Evolutionary conservation across 331 rosid species (phyloP).

Genomic region (Dryas integrifolia): DNA sequence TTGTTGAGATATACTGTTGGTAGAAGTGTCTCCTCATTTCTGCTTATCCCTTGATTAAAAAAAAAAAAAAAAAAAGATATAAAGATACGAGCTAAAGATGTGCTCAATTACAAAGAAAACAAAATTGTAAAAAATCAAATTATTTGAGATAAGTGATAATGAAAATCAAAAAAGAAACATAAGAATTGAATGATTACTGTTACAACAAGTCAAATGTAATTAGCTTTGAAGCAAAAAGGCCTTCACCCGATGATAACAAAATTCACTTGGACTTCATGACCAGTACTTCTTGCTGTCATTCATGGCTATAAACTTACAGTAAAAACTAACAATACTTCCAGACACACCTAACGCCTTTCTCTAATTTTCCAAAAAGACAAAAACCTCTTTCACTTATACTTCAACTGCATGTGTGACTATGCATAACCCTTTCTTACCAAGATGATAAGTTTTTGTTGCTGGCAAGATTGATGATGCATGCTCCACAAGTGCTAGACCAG

Average conservation of each 20-base stretch:
- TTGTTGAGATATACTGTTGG: slow-evolving; percentile 84
- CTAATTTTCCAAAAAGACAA: no score
- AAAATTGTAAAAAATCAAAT: neutral
- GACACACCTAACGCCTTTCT: neutral
- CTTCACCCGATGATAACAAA: neutral
- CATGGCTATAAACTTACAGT: neutral
- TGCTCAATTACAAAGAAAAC: neutral
- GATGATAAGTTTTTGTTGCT: slow-evolving; percentile 77
- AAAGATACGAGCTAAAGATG: neutral
- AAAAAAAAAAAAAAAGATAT: slow-evolving; percentile 31
- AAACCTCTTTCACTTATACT: slow-evolving; percentile 11
- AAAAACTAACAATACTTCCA: neutral
- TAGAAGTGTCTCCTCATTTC: slow-evolving; percentile 89
- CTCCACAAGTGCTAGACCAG: slow-evolving; percentile 90
- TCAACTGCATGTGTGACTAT: neutral
- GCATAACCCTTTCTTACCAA: slow-evolving; percentile 52
- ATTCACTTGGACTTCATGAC: neutral
- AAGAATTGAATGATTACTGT: neutral
- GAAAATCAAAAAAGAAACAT: neutral
- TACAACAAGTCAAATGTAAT: neutral
- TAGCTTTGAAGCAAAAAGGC: no score
- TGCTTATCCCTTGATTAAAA: slow-evolving; percentile 55
- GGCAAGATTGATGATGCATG: slow-evolving; percentile 77
- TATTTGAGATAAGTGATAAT: neutral
- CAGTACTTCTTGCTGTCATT: neutral